These are phyloP conservation scores for Cadophora sp. DNA, from an alignment of 2,329 filamentous ascomycete genomes.

Conservation along the genomic window DNA sequence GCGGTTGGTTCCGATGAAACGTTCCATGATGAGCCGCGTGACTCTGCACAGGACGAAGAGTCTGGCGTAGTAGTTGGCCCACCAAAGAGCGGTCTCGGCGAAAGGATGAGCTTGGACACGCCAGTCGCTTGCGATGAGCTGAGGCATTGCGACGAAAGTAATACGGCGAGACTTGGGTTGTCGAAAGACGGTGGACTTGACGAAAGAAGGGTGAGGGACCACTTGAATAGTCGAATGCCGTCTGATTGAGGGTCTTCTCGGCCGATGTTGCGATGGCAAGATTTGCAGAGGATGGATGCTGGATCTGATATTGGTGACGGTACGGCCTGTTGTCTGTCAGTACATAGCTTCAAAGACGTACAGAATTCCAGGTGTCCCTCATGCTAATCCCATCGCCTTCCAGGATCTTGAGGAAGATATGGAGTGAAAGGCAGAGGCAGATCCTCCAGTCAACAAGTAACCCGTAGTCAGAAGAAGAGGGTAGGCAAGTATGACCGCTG, in stretches of 20 bases:
- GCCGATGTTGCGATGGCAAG: conserved; percentile 37
- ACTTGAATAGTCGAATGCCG: conserved; percentile 41
- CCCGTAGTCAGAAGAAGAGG: conserved; percentile 50
- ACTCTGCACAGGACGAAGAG: neutral
- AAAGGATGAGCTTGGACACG: neutral
- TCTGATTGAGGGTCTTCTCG: conserved; percentile 34
- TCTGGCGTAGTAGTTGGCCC: neutral
- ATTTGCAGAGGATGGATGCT: conserved; percentile 31
- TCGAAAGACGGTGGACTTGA: neutral
- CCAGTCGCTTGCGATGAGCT: neutral
- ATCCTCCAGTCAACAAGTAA: conserved; percentile 44
- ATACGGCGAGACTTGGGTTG: neutral
- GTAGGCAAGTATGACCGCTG: conserved; percentile 44
- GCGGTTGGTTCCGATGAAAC: neutral
- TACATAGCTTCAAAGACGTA: conserved; percentile 28
- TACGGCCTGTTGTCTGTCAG: conserved; percentile 23
- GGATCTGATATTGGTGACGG: conserved; percentile 24
- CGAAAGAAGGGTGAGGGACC: conserved; percentile 30
- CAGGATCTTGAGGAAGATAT: conserved; percentile 55
- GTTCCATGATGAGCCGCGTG: neutral
- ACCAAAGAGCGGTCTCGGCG: neutral
- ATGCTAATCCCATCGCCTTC: conserved; percentile 55
- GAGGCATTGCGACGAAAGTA: neutral
- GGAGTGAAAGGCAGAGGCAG: conserved; percentile 54
- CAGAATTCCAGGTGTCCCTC: conserved; percentile 53